Conservation (phyloP, 1,284 basidiomycete genomes). For the Garcileccinum viscosum region DNA sequence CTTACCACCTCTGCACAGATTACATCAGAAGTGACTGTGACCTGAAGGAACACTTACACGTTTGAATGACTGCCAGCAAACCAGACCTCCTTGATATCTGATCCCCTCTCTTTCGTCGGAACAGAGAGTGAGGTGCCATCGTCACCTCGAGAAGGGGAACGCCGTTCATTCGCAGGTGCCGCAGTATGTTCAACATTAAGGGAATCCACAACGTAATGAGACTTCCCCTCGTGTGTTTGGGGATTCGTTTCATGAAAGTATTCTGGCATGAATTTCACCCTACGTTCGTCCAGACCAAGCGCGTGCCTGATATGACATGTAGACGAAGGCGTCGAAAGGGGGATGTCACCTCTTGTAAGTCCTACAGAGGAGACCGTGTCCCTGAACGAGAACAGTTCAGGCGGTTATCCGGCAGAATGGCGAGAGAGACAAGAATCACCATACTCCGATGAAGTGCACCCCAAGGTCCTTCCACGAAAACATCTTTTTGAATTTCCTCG, state of each 20-base stretch:
- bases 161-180: background rate
- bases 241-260: slow-evolving; percentile 40
- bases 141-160: background rate
- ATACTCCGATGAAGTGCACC: slow-evolving; percentile 49
- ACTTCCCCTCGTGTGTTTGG: slow-evolving; percentile 10
- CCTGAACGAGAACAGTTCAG: slow-evolving; percentile 34
- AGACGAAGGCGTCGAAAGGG: slow-evolving; percentile 33
- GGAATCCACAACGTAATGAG: slow-evolving; percentile 3
- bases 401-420: background rate
- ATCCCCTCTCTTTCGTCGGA: background rate
- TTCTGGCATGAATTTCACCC: slow-evolving; percentile 51
- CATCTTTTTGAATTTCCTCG: slow-evolving; percentile 41
- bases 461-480: slow-evolving; percentile 42
- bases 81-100: slow-evolving; percentile 40
- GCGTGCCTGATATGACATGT: slow-evolving; percentile 46
- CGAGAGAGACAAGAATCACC: slow-evolving; percentile 32
- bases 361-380: slow-evolving; percentile 50
- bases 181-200: background rate
- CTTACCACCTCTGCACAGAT: slow-evolving; percentile 26
- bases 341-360: slow-evolving; percentile 27
- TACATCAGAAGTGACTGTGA: background rate
- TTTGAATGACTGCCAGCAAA: slow-evolving; percentile 42
- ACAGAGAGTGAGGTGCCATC: background rate
- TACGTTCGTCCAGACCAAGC: slow-evolving; percentile 47
- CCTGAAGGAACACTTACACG: slow-evolving; percentile 31